Base-by-base conservation (phyloP, 2,329 filamentous ascomycete species). In the Colletotrichum tofieldiae region DNA sequence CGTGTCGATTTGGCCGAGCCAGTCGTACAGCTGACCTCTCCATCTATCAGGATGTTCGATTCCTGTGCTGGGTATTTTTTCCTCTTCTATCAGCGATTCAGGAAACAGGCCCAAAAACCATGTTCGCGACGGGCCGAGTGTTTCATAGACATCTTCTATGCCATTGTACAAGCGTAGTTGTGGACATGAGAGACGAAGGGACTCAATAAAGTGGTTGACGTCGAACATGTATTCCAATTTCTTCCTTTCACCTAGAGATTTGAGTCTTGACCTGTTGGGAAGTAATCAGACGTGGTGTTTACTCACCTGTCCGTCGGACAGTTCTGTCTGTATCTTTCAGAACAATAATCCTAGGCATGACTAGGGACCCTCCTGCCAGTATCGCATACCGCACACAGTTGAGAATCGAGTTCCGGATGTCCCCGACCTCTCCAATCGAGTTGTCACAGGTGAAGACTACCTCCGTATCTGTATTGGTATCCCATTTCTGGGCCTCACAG, bases 301-400 rank as follows among this genome's bases (percentile, higher is more conserved):
- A 14, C 43, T 64, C 75, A 11, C 71, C 66, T 0, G 77, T 79
- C 43, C 78, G 75, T 54, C 79, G 79, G 43, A 77, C 76, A 16
- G 75, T 3, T 73, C 3, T 37, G 65, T 81, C 76, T 16, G 75
- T 75, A 16, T 78, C 75, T 65, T 81, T 80, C 47, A 81, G 78
- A 49, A 79, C 61, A 1, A 78, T 75, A 70, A 84, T 83, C 4
- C 79, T 79, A 1, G 82, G 82, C 12, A 84, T 54, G 9, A 83
- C 81, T 5, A 83, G 52, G 1, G 78, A 78, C 51, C 76, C 82
- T 3, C 82, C 82, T 23, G 77, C 82, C 60, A 78, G 76, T 56
- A 84, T 83, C 3, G 82, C 78, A 61, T 82, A 84, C 14, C 82
- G 78, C 5, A 84, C 78, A 71, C 82, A 84, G 66, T 82, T 83